Evolutionary conservation across 148 eudicot genomes (phyloP).

Genomic region (Rhododendron ovatum): DNA sequence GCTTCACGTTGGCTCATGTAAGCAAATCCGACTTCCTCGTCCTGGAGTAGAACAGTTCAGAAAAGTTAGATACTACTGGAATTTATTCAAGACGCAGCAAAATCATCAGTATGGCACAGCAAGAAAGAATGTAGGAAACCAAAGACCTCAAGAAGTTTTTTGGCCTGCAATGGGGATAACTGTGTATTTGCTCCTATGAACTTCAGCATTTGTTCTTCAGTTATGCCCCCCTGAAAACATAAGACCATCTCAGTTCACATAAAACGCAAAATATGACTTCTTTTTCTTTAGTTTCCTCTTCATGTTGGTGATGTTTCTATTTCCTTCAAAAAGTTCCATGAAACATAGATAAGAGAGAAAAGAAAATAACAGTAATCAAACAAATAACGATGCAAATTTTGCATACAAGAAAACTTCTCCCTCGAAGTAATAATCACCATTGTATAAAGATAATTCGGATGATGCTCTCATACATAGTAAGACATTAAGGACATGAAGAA

Average conservation of each 20-base stretch:
- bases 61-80: conserved; percentile 8
- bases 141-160: conserved; percentile 79
- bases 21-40: conserved; percentile 79
- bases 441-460: not conserved
- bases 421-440: not conserved
- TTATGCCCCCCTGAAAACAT: conserved; percentile 74
- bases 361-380: not conserved
- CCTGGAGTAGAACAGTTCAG: conserved; percentile 39
- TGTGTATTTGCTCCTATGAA: conserved; percentile 86
- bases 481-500: not conserved
- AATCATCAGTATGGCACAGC: not conserved
- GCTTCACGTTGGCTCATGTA: conserved; percentile 92
- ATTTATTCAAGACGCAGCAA: not conserved
- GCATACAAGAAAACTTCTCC: not conserved
- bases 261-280: not conserved
- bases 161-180: conserved; percentile 71
- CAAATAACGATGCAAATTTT: not conserved
- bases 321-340: not conserved
- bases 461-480: not conserved
- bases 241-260: not conserved
- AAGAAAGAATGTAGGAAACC: conserved; percentile 11
- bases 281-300: not conserved
- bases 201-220: conserved; percentile 95
- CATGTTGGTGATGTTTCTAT: not conserved
- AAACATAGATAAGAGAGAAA: not conserved